Evolutionary conservation across 768 basidiomycete genomes (phyloP).

Genomic region (Tricholomella constricta): DNA sequence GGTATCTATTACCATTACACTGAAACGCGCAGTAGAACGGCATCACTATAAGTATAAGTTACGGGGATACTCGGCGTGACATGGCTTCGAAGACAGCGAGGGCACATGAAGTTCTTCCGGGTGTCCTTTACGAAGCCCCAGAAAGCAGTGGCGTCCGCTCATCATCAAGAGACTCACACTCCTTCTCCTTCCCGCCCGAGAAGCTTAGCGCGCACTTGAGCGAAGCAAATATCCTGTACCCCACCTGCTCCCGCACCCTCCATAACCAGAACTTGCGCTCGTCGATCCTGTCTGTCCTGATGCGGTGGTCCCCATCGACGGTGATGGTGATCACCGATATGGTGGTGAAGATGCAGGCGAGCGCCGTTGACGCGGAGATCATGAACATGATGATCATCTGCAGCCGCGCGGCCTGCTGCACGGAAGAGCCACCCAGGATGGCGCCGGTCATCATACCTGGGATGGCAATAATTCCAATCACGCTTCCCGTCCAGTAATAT

Average conservation of each 20-base stretch:
- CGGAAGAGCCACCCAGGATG: slow-evolving; percentile 82
- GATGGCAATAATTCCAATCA: slow-evolving; percentile 76
- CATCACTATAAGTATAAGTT: too few relatives aligned
- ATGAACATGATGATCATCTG: slow-evolving; percentile 97
- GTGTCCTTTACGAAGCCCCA: neutral
- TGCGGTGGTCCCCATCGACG: slow-evolving; percentile 67
- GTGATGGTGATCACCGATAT: slow-evolving; percentile 59
- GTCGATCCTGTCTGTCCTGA: slow-evolving; percentile 64
- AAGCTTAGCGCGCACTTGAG: neutral
- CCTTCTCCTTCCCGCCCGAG: slow-evolving; percentile 53
- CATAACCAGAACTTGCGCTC: slow-evolving; percentile 28
- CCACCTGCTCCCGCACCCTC: slow-evolving; percentile 20
- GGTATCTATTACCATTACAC: too few relatives aligned
- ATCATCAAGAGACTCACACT: neutral
- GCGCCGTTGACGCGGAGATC: slow-evolving; percentile 76
- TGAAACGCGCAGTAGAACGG: too few relatives aligned
- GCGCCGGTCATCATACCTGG: slow-evolving; percentile 94
- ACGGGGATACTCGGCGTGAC: too few relatives aligned
- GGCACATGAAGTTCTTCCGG: too few relatives aligned
- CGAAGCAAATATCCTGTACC: slow-evolving; percentile 1
- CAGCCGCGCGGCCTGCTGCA: slow-evolving; percentile 80
- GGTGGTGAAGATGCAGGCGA: slow-evolving; percentile 68
- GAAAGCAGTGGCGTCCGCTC: neutral
- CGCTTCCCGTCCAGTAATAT: too few relatives aligned
- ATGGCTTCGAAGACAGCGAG: too few relatives aligned